phyloP scores from a whole-genome alignment of 73 alveolate genomes.

The Symbiodinium pilosum region DNA sequence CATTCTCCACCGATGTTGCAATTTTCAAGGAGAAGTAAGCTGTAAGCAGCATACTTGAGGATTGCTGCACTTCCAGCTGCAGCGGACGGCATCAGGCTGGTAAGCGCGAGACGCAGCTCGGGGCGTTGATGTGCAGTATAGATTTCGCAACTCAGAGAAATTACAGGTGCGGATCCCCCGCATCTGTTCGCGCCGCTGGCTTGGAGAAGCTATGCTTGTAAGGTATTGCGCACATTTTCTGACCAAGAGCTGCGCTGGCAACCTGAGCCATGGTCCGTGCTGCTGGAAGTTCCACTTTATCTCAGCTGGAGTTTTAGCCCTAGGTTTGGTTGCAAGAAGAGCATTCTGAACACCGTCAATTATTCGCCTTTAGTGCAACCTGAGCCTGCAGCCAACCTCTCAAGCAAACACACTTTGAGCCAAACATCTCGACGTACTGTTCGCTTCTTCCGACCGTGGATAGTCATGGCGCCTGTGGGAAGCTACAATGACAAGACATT shows the following conservation, averaged over 20 bases:
- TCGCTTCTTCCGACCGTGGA: not conserved
- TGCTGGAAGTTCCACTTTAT: not conserved
- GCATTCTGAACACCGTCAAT: too few relatives aligned
- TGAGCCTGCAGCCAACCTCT: not conserved
- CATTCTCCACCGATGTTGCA: not conserved
- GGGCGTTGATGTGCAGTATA: too few relatives aligned
- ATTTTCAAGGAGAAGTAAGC: not conserved
- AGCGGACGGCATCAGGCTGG: not conserved
- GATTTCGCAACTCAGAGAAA: too few relatives aligned
- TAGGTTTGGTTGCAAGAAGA: too few relatives aligned
- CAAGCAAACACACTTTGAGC: not conserved
- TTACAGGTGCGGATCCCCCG: not conserved
- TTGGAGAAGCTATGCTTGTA: not conserved
- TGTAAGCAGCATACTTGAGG: not conserved
- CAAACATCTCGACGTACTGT: not conserved
- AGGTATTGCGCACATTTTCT: too few relatives aligned
- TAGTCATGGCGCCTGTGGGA: not conserved
- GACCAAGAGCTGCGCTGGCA: not conserved
- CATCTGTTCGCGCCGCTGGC: not conserved
- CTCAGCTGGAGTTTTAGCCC: not conserved
- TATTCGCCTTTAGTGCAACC: not conserved
- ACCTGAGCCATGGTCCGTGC: not conserved
- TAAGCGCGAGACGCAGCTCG: too few relatives aligned
- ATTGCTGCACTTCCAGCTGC: constrained; percentile 1
- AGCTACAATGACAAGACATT: not conserved